These are phyloP conservation scores for Ascochyta clinopodiicola DNA, from an alignment of 2,329 filamentous ascomycete genomes.

Conservation along the genomic window DNA sequence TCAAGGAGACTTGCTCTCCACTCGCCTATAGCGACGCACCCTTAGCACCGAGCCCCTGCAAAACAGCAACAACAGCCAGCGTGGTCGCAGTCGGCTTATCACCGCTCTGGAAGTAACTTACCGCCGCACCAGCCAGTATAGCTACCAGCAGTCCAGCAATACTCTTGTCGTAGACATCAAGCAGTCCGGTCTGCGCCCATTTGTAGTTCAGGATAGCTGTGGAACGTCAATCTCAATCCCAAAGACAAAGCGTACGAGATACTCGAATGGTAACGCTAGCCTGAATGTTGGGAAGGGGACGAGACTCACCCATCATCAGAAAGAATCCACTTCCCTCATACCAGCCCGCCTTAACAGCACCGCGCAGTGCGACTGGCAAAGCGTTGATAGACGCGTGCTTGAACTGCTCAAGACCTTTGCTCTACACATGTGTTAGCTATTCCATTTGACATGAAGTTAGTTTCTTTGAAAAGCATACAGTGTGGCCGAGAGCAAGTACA, in stretches of 20 bases:
- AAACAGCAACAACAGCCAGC: conserved; percentile 29
- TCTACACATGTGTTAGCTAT: conserved; percentile 19
- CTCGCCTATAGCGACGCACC: conserved; percentile 1
- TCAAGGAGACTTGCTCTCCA: background rate
- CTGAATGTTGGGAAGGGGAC: background rate
- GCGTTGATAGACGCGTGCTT: conserved; percentile 41
- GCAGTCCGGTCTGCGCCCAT: conserved; percentile 40
- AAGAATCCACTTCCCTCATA: conserved; percentile 48
- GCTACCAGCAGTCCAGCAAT: conserved; percentile 38
- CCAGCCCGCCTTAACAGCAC: conserved; percentile 44
- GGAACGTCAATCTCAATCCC: background rate
- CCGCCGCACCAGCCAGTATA: conserved; percentile 35
- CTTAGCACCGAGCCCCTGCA: conserved; percentile 35
- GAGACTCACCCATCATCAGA: conserved; percentile 38
- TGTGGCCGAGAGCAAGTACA: conserved; percentile 44
- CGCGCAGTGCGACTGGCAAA: conserved; percentile 35
- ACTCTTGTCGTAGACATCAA: conserved; percentile 41
- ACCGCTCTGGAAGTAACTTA: conserved; percentile 30
- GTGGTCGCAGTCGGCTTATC: conserved; percentile 35
- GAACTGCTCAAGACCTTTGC: conserved; percentile 45
- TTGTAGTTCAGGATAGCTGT: conserved; percentile 46
- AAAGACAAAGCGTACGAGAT: background rate
- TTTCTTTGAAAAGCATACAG: conserved; percentile 24
- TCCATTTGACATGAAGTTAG: background rate
- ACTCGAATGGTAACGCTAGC: background rate